Conservation (phyloP, 2,329 filamentous ascomycete genomes). For the Botrytis porri region DNA sequence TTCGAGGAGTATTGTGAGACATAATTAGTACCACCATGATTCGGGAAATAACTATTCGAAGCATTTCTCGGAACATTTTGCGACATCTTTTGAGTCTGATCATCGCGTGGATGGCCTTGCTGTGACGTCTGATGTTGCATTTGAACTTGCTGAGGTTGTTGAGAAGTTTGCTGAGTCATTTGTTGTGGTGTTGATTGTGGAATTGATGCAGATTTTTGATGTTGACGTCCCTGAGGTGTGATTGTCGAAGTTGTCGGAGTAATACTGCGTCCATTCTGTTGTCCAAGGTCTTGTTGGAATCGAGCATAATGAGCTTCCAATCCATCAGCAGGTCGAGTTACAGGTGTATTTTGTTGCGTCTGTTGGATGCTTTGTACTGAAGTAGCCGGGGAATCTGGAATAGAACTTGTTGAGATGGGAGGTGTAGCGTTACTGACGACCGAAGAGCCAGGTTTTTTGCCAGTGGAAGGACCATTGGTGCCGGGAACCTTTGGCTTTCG, state of each 20-base stretch:
- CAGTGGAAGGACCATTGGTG: conserved; percentile 28
- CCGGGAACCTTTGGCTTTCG: conserved; percentile 40
- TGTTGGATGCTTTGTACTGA: conserved; percentile 26
- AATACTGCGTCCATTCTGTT: conserved; percentile 34
- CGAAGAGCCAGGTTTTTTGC: conserved; percentile 31
- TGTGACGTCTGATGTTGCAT: conserved; percentile 32
- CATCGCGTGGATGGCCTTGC: conserved; percentile 32
- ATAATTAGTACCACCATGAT: conserved; percentile 29
- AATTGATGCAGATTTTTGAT: conserved; percentile 29
- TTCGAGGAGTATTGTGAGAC: conserved; percentile 36
- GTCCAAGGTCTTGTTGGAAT: conserved; percentile 33
- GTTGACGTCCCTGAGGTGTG: conserved; percentile 31
- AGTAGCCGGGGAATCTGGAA: conserved; percentile 33
- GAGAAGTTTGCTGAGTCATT: conserved; percentile 24
- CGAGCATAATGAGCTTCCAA: conserved; percentile 38
- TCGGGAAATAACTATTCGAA: conserved; percentile 34
- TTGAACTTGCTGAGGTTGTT: conserved; percentile 22
- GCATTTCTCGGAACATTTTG: conserved; percentile 29
- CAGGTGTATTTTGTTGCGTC: conserved; percentile 23
- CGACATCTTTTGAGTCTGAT: conserved; percentile 28
- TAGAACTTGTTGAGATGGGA: conserved; percentile 31
- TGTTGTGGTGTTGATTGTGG: conserved; percentile 33
- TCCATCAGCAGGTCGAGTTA: conserved; percentile 36
- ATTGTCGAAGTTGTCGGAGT: conserved; percentile 30
- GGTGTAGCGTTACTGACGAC: conserved; percentile 35